Evolutionary conservation across 1,284 basidiomycete species (phyloP).

Genomic region (Ceratorhiza oryzae-sativae): DNA sequence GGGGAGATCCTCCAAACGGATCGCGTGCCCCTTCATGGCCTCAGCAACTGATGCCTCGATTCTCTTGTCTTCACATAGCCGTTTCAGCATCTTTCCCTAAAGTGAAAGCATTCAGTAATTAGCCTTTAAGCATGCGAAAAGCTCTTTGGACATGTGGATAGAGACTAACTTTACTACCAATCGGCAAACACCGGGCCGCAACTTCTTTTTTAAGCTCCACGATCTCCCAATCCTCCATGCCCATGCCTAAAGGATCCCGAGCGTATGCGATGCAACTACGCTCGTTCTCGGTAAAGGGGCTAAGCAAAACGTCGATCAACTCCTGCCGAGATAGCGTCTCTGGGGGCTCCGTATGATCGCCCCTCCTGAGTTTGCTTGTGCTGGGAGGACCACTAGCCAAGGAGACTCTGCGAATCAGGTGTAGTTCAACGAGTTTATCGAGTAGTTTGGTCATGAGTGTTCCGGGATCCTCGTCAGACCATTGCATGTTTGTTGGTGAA

Average conservation of each 20-base stretch:
- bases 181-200: conserved; percentile 24
- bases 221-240: conserved; percentile 26
- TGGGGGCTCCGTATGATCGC: conserved; percentile 61
- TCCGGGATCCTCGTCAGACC: conserved; percentile 48
- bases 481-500: conserved; percentile 49
- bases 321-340: conserved; percentile 59
- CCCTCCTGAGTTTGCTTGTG: conserved; percentile 54
- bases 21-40: conserved; percentile 23
- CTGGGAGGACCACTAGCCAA: conserved; percentile 46
- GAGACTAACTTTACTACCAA: conserved; percentile 34
- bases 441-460: conserved; percentile 28
- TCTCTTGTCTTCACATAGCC: conserved; percentile 31
- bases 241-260: conserved; percentile 9
- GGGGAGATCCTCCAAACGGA: conserved; percentile 29
- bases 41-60: conserved; percentile 29
- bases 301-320: conserved; percentile 65
- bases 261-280: conserved; percentile 32
- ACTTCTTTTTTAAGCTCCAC: conserved; percentile 29
- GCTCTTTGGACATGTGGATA: background rate
- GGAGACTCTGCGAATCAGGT: conserved; percentile 5
- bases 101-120: background rate
- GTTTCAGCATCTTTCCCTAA: conserved; percentile 35
- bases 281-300: conserved; percentile 57
- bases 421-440: conserved; percentile 35
- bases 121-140: conserved; percentile 11